A percentile compares a stretch with the other conserved stretches of the same genome.
Evolutionary conservation across 306 rosid genomes (phyloP).

Genomic region (Sophora flavescens): DNA sequence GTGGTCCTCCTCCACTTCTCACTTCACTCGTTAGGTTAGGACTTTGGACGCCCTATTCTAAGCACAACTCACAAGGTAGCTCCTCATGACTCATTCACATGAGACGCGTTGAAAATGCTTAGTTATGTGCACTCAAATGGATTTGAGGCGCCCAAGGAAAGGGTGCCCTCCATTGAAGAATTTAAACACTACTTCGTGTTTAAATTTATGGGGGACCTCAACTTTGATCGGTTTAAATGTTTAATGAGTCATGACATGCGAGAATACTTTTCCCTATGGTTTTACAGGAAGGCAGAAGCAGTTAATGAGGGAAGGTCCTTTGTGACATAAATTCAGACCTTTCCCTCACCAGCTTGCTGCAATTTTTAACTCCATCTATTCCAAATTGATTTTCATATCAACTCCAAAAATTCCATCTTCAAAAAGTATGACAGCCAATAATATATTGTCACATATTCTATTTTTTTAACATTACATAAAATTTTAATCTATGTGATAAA

Average conservation of each 20-base stretch:
- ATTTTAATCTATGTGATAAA: no score
- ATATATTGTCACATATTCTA: no score
- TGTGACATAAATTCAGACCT: conserved; percentile 30
- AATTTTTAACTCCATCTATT: conserved; percentile 27
- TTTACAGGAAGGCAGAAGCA: conserved; percentile 17
- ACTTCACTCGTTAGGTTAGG: no score
- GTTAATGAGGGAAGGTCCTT: conserved; percentile 35
- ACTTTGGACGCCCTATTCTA: not conserved
- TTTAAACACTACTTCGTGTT: conserved; percentile 2
- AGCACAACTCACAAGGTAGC: not conserved
- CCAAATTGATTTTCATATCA: not conserved
- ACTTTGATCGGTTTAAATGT: not conserved
- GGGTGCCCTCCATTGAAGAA: conserved; percentile 7
- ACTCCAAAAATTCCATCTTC: not conserved
- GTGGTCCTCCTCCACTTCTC: conserved; percentile 41
- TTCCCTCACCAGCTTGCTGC: conserved; percentile 20
- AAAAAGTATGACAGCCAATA: no score
- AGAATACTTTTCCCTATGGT: conserved; percentile 26
- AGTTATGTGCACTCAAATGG: conserved; percentile 11
- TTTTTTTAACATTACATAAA: no score
- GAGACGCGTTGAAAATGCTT: conserved; percentile 11
- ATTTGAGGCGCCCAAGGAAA: not conserved
- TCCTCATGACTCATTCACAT: conserved; percentile 15
- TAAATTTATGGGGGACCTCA: conserved; percentile 24
- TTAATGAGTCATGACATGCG: not conserved